Percentiles rank a stretch among this genome's conserved stretches.
phyloP scores from a whole-genome alignment of 192 early-diverging fungal species.

The Rhizophagus sp. region DNA sequence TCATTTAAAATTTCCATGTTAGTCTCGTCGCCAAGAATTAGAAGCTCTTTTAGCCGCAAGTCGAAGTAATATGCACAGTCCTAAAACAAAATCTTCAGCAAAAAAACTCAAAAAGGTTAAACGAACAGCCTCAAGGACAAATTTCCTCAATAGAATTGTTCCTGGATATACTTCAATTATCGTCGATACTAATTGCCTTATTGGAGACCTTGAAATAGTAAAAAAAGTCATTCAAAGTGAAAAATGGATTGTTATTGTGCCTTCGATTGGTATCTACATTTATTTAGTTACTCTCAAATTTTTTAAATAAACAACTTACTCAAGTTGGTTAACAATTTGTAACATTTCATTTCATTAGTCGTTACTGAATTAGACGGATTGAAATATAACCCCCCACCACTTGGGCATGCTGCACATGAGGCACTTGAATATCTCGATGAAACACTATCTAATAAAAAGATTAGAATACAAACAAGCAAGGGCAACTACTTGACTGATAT shows the following conservation, averaged over 20 bases:
- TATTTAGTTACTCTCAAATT: not conserved
- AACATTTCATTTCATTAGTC: slow-evolving; percentile 30
- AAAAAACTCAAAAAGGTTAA: slow-evolving; percentile 17
- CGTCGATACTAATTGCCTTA: slow-evolving; percentile 61
- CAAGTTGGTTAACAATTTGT: not conserved
- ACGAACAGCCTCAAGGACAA: not conserved
- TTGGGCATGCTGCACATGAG: slow-evolving; percentile 48
- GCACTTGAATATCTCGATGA: slow-evolving; percentile 51
- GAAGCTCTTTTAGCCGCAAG: slow-evolving; percentile 4
- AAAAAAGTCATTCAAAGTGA: slow-evolving; percentile 44
- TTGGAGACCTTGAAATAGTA: slow-evolving; percentile 49
- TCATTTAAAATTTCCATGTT: not conserved
- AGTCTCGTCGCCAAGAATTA: slow-evolving; percentile 19
- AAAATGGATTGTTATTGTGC: slow-evolving; percentile 55
- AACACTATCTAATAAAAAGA: slow-evolving; percentile 32
- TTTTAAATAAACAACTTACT: not conserved
- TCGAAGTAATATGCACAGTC: not conserved
- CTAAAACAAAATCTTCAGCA: slow-evolving; percentile 18
- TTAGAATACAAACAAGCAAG: slow-evolving; percentile 57
- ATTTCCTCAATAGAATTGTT: slow-evolving; percentile 25
- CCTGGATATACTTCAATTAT: slow-evolving; percentile 46
- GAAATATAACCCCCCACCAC: slow-evolving; percentile 45
- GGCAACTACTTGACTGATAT: slow-evolving; percentile 57
- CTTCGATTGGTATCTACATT: slow-evolving; percentile 47
- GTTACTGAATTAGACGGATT: slow-evolving; percentile 61